Evolutionary conservation across 768 basidiomycete species (phyloP), one percentile per base, ranked within the genome.

Genomic region (Polyporus arcularius): DNA sequence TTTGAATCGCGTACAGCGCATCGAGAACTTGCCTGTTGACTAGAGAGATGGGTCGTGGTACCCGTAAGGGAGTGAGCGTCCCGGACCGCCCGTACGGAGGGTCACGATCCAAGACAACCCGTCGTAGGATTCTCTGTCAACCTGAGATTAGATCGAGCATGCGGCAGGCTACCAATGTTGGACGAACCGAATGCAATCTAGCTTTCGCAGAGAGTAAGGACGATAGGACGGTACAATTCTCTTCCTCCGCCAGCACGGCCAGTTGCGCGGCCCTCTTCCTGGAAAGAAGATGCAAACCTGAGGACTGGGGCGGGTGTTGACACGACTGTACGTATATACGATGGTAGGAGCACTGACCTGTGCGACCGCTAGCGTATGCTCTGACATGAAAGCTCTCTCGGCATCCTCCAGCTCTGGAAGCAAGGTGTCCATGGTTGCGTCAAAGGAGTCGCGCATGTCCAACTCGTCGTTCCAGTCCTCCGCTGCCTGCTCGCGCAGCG

Each of bases 1-100:
- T 85, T 60, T 74, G 71, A 51, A 92, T 85, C 28, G 67, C 67
- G 40, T 82, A 75, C 10, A 93, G 77, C 0, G 82, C 82, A 46
- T 85, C 77, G 38, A 89, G 66, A 21, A 80, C 75, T 16, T 68
- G 70, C 0, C 68, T 67, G 35, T 75, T 74, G 11, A 62, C 58
- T 1, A 68, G 64, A 0, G 70, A 63, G 14, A 53, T 57, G 8
- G 63, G 62, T 2, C 71, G 68, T 2, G 75, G 66, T n/a, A 70
- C 45, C 18, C 73, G 65, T 6, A 80, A 68, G 38, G 74, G 73
- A n/a, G 77, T 74, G 30, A 85, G 68, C 21, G 74, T 58, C 3
- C 57, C 53, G 9, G 50, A 12, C 12, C 46, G 40, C 6, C 26
- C 31, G 18, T 55, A 46, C 3, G 53, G 28, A 11, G 57, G 32